phyloP scores from a whole-genome alignment of 257 asterid genomes.

The Plantago major region DNA sequence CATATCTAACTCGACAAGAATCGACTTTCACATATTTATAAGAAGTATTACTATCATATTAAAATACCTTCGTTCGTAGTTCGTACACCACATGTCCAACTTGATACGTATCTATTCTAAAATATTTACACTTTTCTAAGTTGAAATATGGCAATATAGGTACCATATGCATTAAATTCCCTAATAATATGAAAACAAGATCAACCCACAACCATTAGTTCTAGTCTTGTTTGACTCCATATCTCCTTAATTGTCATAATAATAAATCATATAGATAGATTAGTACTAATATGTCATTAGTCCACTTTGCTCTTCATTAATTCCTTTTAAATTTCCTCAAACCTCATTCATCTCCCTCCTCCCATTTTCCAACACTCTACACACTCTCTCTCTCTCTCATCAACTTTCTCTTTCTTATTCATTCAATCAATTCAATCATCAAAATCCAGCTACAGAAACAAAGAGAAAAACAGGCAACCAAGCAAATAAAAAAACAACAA shows the following conservation, averaged over 20 bases:
- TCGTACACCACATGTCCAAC: too few species aligned
- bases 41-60: too few species aligned
- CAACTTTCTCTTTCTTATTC: conserved; percentile 24
- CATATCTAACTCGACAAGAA: too few species aligned
- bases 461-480: conserved; percentile 2
- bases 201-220: conserved; percentile 22
- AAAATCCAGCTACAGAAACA: conserved; percentile 15
- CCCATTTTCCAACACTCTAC: conserved; percentile 15
- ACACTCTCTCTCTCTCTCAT: conserved; percentile 36
- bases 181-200: conserved; percentile 22
- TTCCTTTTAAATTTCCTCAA: conserved; percentile 12
- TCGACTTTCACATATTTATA: too few species aligned
- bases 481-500: neutral
- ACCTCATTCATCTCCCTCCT: conserved; percentile 23
- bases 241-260: neutral
- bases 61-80: too few species aligned
- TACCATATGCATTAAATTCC: neutral
- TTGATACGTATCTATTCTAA: too few species aligned
- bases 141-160: too few species aligned
- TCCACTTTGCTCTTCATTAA: conserved; percentile 31
- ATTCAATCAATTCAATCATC: conserved; percentile 30
- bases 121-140: too few species aligned
- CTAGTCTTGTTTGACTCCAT: conserved; percentile 38
- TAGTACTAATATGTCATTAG: conserved; percentile 3
- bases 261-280: neutral